These are phyloP conservation scores for Aspergillus sp. DNA, from an alignment of 2,329 filamentous ascomycete species.

Conservation along the genomic window DNA sequence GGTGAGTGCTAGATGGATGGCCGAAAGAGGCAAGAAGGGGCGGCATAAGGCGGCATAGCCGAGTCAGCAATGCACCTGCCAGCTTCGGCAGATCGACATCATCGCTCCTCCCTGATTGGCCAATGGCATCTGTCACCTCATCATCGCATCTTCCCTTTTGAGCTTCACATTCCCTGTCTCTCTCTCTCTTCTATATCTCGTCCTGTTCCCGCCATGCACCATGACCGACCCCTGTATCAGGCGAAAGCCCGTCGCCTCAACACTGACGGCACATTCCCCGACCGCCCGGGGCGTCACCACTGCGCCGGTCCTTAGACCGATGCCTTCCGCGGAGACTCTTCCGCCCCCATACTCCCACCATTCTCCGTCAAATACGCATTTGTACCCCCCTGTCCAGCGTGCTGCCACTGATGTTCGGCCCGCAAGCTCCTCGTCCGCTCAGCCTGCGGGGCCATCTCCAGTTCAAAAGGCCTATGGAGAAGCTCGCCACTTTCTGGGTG, in stretches of 20 bases:
- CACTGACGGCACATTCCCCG: background rate
- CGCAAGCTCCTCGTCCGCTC: background rate
- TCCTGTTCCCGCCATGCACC: background rate
- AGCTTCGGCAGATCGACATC: background rate
- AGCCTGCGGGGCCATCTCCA: slow-evolving; percentile 2
- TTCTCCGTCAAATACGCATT: background rate
- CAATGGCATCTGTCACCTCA: background rate
- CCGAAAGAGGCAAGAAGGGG: too few species aligned
- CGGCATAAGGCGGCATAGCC: background rate
- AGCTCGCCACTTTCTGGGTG: slow-evolving; percentile 64
- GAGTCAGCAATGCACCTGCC: background rate
- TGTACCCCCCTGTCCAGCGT: background rate
- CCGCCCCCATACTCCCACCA: background rate
- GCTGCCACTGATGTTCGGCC: slow-evolving; percentile 3
- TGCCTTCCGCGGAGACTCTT: background rate
- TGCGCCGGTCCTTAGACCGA: background rate
- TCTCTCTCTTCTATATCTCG: background rate
- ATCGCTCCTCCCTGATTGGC: background rate
- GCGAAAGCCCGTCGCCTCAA: background rate
- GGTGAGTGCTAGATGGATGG: background rate
- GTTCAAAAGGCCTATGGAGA: slow-evolving; percentile 46
- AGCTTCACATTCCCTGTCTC: background rate
- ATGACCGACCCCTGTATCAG: background rate
- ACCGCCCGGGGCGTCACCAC: background rate
- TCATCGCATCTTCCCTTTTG: background rate